Conservation (phyloP, 306 rosid genomes). For the Luffa acutangula region DNA sequence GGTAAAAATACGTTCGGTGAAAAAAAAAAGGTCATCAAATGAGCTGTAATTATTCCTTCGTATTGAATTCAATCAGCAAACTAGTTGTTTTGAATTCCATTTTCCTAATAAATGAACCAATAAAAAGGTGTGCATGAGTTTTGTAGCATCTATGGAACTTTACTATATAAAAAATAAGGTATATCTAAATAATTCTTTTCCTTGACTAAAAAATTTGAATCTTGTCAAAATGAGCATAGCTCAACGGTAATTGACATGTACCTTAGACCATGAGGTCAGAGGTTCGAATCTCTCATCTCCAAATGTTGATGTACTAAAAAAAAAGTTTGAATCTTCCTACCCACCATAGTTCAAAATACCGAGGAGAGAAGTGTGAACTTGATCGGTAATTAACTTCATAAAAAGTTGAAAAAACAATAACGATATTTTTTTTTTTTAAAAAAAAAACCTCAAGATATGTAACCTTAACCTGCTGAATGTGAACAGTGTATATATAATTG, state of each 20-base stretch:
- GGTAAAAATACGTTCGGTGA: not conserved
- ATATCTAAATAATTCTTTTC: not conserved
- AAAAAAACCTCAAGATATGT: not conserved
- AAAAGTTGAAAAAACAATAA: too few species aligned
- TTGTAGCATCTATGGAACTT: not conserved
- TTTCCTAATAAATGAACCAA: not conserved
- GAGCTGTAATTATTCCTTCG: not conserved
- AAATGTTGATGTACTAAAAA: too few species aligned
- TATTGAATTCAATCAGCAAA: not conserved
- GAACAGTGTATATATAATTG: not conserved
- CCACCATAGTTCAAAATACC: not conserved
- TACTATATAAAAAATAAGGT: not conserved
- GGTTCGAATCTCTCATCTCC: too few species aligned
- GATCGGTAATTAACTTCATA: not conserved
- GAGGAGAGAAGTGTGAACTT: not conserved
- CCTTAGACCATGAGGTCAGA: too few species aligned
- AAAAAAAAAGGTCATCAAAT: not conserved
- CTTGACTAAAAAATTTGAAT: not conserved
- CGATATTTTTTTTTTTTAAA: too few species aligned
- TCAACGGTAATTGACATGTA: too few species aligned
- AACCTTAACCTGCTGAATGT: not conserved
- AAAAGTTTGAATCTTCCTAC: too few species aligned
- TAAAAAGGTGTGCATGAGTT: not conserved
- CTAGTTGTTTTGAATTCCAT: not conserved
- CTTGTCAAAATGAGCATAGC: too few species aligned